A percentile compares a stretch with the other conserved stretches of the same genome.
Evolutionary conservation across 2,329 filamentous ascomycete species (phyloP).

Genomic region (Fusarium concolor): DNA sequence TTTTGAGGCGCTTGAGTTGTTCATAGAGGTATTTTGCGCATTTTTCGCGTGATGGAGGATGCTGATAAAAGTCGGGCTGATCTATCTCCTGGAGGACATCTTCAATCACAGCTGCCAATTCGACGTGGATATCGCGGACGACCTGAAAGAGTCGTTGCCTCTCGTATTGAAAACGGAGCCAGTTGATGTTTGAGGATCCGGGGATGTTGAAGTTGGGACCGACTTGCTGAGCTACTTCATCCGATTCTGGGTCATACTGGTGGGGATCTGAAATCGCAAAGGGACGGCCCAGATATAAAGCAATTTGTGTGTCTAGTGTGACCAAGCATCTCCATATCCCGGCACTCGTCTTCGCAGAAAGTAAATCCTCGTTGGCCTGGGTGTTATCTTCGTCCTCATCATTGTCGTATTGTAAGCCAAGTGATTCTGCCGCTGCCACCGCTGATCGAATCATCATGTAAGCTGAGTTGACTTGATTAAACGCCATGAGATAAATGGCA

Average conservation of each 20-base stretch:
- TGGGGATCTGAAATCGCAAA: slow-evolving; percentile 14
- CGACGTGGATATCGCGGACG: slow-evolving; percentile 33
- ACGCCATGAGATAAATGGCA: slow-evolving; percentile 54
- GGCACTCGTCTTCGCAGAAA: background rate
- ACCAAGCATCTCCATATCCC: slow-evolving; percentile 39
- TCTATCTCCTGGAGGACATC: slow-evolving; percentile 25
- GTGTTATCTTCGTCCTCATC: background rate
- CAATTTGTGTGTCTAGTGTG: slow-evolving; percentile 35
- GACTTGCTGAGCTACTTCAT: slow-evolving; percentile 16
- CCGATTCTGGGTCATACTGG: slow-evolving; percentile 9
- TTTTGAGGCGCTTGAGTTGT: slow-evolving; percentile 49
- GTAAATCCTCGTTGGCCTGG: background rate
- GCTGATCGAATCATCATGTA: slow-evolving; percentile 34
- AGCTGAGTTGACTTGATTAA: slow-evolving; percentile 32
- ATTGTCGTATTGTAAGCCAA: slow-evolving; percentile 32
- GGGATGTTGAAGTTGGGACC: slow-evolving; percentile 37
- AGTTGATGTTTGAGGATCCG: slow-evolving; percentile 25
- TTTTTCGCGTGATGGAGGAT: slow-evolving; percentile 42
- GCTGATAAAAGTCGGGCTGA: slow-evolving; percentile 39
- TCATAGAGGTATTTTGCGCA: slow-evolving; percentile 44
- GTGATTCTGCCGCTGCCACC: slow-evolving; percentile 27
- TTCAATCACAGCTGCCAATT: slow-evolving; percentile 33
- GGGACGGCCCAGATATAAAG: slow-evolving; percentile 36
- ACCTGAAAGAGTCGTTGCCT: slow-evolving; percentile 28
- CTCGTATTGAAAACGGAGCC: slow-evolving; percentile 41